phyloP scores from a whole-genome alignment of 805 yeast species.

The Yarrowia osloensis region DNA sequence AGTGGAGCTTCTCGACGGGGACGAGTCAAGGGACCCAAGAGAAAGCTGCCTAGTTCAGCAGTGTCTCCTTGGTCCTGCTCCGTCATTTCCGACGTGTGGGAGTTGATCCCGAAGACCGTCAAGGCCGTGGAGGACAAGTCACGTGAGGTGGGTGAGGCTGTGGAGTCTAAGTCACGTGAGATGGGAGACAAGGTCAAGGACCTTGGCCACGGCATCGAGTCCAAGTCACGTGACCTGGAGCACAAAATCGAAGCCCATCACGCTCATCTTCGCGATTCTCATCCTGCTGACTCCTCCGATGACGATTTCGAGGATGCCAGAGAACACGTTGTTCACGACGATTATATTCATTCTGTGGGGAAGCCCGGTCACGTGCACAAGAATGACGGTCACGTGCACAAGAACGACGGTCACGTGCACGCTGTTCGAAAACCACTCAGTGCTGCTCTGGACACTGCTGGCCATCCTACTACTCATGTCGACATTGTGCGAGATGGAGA shows the following conservation, averaged over 20 bases:
- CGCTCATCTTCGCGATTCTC: neutral
- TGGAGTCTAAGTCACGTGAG: neutral
- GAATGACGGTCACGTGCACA: neutral
- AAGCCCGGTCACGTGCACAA: too few species aligned
- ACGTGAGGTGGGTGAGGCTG: neutral
- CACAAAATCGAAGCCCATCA: neutral
- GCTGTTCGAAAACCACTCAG: neutral
- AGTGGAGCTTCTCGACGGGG: constrained; percentile 2
- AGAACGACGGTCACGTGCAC: neutral
- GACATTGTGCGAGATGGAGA: neutral
- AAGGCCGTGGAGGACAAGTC: neutral
- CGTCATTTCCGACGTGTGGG: constrained; percentile 18
- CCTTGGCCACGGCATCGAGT: neutral
- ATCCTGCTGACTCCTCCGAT: neutral
- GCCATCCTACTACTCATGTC: neutral
- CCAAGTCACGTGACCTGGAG: neutral
- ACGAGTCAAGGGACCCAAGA: constrained; percentile 25
- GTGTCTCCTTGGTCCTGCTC: constrained; percentile 13
- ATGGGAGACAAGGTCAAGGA: neutral
- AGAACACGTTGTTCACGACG: neutral
- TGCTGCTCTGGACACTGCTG: neutral
- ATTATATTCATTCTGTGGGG: neutral
- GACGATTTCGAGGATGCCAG: constrained; percentile 10
- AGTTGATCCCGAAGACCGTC: neutral
- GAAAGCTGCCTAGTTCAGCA: constrained; percentile 16